A percentile compares a stretch with the other conserved stretches of the same genome.
phyloP scores from a whole-genome alignment of 2,329 filamentous ascomycete genomes.

The Xylariaceae sp. region DNA sequence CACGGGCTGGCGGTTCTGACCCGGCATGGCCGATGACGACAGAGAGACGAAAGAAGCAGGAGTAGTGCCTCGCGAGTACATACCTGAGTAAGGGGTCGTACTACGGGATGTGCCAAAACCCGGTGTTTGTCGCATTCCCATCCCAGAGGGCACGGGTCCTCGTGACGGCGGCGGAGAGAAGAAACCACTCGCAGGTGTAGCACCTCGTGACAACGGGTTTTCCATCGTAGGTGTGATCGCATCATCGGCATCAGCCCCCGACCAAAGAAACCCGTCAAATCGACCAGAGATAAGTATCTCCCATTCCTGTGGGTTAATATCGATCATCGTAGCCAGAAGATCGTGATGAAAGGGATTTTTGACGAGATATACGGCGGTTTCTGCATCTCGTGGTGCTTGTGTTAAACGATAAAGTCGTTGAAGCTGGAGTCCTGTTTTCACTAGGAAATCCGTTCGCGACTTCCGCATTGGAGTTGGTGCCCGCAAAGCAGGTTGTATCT shows the following conservation, averaged over 20 bases:
- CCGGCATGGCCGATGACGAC: slow-evolving; percentile 46
- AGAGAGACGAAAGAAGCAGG: slow-evolving; percentile 54
- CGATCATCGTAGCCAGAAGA: slow-evolving; percentile 82
- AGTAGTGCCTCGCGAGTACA: slow-evolving; percentile 61
- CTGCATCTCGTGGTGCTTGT: slow-evolving; percentile 78
- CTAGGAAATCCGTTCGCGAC: slow-evolving; percentile 73
- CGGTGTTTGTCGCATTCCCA: slow-evolving; percentile 48
- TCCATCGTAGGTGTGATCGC: slow-evolving; percentile 48
- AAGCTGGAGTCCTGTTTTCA: slow-evolving; percentile 77
- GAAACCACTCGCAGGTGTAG: slow-evolving; percentile 59
- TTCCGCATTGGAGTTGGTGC: slow-evolving; percentile 73
- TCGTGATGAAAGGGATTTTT: slow-evolving; percentile 83
- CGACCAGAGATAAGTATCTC: slow-evolving; percentile 92
- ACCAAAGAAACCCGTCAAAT: slow-evolving; percentile 95
- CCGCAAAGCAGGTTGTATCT: slow-evolving; percentile 61
- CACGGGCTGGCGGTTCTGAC: slow-evolving; percentile 64
- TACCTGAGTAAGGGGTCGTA: slow-evolving; percentile 54
- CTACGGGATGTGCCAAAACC: slow-evolving; percentile 51
- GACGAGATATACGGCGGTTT: slow-evolving; percentile 84
- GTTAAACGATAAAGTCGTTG: slow-evolving; percentile 83
- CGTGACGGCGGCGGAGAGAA: slow-evolving; percentile 49
- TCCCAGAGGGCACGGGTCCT: slow-evolving; percentile 48
- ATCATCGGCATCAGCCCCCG: slow-evolving; percentile 75
- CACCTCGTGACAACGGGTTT: slow-evolving; percentile 54
- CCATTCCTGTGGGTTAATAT: slow-evolving; percentile 93